Evolutionary conservation across 1,139 yeast species (phyloP).

Genomic region (Nakaseomyces nivariensis): DNA sequence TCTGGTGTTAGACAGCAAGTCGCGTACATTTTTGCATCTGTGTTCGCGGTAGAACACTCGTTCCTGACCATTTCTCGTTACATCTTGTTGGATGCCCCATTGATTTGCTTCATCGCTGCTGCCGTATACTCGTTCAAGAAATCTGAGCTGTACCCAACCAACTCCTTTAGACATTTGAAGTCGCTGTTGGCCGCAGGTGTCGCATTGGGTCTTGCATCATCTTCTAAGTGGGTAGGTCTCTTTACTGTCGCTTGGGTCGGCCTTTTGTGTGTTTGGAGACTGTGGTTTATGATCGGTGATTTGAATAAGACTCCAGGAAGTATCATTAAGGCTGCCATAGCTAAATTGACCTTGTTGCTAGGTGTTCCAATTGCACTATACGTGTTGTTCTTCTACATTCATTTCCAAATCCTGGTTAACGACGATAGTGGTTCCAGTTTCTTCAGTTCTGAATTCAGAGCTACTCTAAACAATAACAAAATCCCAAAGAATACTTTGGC

Average conservation of each 20-base stretch:
- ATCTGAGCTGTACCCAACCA: slow-evolving; percentile 72
- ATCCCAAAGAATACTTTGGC: slow-evolving; percentile 63
- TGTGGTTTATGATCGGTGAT: slow-evolving; percentile 89
- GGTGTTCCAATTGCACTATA: slow-evolving; percentile 65
- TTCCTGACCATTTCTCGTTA: slow-evolving; percentile 82
- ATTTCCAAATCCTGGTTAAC: slow-evolving; percentile 56
- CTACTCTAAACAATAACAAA: slow-evolving; percentile 58
- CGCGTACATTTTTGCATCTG: slow-evolving; percentile 54
- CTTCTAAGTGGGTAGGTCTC: slow-evolving; percentile 95
- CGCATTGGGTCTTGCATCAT: slow-evolving; percentile 76
- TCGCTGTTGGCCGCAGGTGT: slow-evolving; percentile 66
- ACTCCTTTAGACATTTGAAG: slow-evolving; percentile 59
- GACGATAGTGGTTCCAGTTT: slow-evolving; percentile 87
- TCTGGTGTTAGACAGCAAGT: slow-evolving; percentile 80
- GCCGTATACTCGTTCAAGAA: slow-evolving; percentile 72
- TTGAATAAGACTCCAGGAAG: slow-evolving; percentile 34
- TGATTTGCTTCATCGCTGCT: slow-evolving; percentile 83
- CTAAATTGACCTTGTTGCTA: slow-evolving; percentile 46
- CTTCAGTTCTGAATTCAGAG: slow-evolving; percentile 83
- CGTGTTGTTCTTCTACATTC: slow-evolving; percentile 64
- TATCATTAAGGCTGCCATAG: slow-evolving; percentile 36
- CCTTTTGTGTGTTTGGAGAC: slow-evolving; percentile 54
- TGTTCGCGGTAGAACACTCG: slow-evolving; percentile 76
- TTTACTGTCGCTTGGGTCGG: slow-evolving; percentile 96
- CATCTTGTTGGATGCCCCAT: slow-evolving; percentile 83